A percentile compares a stretch with the other conserved stretches of the same genome.
Conservation (phyloP, 176 grass and related monocot species). For the Thinopyrum elongatum region DNA sequence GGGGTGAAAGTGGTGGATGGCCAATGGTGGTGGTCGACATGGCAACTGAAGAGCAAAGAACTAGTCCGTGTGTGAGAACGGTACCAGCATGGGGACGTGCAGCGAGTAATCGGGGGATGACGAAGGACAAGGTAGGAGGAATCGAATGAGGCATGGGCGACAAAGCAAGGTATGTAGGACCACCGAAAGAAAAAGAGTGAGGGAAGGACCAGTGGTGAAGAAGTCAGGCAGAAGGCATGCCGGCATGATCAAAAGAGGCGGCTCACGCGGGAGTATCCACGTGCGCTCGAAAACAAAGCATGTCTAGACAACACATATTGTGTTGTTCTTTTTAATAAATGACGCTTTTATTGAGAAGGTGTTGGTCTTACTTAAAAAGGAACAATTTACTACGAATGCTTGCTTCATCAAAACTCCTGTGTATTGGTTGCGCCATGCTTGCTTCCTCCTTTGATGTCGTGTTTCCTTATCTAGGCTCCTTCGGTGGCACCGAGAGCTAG, state of each 20-base stretch:
- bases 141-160: no score
- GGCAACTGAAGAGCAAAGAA: background rate
- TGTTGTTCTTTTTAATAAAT: no score
- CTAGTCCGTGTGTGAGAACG: no score
- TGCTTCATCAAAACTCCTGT: background rate
- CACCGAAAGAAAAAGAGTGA: background rate
- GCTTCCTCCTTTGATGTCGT: background rate
- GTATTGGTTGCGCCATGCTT: background rate
- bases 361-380: background rate
- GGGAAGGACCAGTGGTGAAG: background rate
- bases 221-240: background rate
- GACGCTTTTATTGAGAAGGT: no score
- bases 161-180: no score
- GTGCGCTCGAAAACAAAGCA: background rate
- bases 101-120: no score
- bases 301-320: no score
- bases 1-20: no score
- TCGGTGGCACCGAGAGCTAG: no score
- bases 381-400: background rate
- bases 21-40: background rate
- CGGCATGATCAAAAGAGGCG: background rate
- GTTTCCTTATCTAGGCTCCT: background rate
- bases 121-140: no score
- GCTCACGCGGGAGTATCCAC: background rate
- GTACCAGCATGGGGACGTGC: no score